These are phyloP conservation scores for Xerocomus potaroensis DNA, from an alignment of 768 basidiomycete species.

Conservation along the genomic window DNA sequence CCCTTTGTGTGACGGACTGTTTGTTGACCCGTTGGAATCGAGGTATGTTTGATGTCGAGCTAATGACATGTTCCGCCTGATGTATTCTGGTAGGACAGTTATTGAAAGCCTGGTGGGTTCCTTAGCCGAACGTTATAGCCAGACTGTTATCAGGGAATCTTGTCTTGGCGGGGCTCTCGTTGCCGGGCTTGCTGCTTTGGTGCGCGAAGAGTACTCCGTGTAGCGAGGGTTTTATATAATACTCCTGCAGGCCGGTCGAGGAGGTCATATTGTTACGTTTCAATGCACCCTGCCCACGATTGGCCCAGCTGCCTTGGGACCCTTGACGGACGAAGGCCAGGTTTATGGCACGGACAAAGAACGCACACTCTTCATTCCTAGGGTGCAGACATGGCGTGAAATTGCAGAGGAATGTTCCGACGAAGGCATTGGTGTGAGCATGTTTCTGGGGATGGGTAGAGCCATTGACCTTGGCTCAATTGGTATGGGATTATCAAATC, in stretches of 20 bases:
- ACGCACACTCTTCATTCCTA: constrained; percentile 69
- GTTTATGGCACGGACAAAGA: constrained; percentile 87
- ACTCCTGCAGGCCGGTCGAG: constrained; percentile 49
- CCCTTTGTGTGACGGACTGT: constrained; percentile 67
- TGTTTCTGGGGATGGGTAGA: constrained; percentile 78
- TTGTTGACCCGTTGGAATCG: constrained; percentile 70
- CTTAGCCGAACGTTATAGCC: constrained; percentile 59
- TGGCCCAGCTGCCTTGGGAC: constrained; percentile 66
- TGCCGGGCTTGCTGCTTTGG: constrained; percentile 68
- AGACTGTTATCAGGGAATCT: constrained; percentile 46
- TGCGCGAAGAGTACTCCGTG: constrained; percentile 33
- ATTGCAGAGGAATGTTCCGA: constrained; percentile 87
- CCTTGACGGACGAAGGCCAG: constrained; percentile 55
- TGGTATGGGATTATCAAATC: constrained; percentile 39
- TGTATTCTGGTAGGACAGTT: constrained; percentile 39
- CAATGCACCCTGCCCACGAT: constrained; percentile 63
- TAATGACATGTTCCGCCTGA: constrained; percentile 5
- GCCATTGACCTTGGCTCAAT: constrained; percentile 87
- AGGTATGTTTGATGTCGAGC: constrained; percentile 43
- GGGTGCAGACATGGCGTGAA: constrained; percentile 74
- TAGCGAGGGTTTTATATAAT: constrained; percentile 8
- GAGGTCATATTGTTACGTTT: constrained; percentile 77
- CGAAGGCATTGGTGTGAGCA: constrained; percentile 83
- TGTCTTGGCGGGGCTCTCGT: constrained; percentile 78
- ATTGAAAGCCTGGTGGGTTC: constrained; percentile 64